These are phyloP conservation scores for Psidium friedrichsthalianum DNA, from an alignment of 345 rosid species.

Conservation along the genomic window DNA sequence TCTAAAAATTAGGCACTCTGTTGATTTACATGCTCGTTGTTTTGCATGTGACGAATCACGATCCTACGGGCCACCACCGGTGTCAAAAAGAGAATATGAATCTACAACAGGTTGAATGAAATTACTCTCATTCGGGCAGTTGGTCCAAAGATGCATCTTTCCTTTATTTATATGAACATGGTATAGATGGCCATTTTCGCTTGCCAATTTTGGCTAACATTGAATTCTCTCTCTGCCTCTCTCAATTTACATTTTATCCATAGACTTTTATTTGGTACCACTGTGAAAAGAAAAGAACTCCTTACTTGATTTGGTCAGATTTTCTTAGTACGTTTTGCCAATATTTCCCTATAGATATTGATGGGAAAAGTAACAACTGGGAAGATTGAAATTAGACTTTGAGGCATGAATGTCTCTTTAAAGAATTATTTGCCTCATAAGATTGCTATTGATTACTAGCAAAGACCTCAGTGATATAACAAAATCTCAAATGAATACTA, in stretches of 20 bases:
- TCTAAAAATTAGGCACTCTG: background rate
- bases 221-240: background rate
- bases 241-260: background rate
- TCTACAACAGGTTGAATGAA: background rate
- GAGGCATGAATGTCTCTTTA: too few relatives aligned
- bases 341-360: background rate
- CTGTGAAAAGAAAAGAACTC: background rate
- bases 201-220: background rate
- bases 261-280: background rate
- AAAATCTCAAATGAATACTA: too few relatives aligned
- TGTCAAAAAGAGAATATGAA: background rate
- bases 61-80: background rate
- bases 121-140: background rate
- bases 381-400: too few relatives aligned
- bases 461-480: too few relatives aligned
- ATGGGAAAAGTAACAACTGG: too few relatives aligned
- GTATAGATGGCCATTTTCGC: background rate
- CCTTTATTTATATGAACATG: background rate
- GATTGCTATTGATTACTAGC: too few relatives aligned
- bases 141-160: background rate
- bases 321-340: background rate
- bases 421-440: too few relatives aligned
- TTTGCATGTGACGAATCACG: background rate
- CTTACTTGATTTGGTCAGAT: background rate
- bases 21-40: background rate